Percentiles rank a stretch among this genome's conserved stretches.
phyloP scores from a whole-genome alignment of 2,329 filamentous ascomycete genomes.

The Macroventuria anomochaeta region DNA sequence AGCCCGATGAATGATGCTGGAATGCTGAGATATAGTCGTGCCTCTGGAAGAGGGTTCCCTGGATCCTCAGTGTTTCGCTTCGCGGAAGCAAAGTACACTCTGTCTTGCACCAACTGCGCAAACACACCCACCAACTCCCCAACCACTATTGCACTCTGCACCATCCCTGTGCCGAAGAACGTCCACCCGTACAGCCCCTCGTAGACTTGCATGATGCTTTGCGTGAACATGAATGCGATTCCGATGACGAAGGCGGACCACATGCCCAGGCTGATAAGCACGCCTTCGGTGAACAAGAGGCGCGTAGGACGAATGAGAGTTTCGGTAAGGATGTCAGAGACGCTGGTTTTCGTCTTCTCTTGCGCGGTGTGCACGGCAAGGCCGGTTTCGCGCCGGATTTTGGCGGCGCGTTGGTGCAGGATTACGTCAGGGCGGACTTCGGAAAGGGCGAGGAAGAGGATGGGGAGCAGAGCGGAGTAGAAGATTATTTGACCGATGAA shows the following conservation, averaged over 20 bases:
- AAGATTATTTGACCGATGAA: conserved; percentile 55
- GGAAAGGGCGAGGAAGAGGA: conserved; percentile 52
- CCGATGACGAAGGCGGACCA: conserved; percentile 58
- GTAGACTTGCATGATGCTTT: conserved; percentile 56
- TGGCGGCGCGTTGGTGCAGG: conserved; percentile 47
- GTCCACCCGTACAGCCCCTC: conserved; percentile 49
- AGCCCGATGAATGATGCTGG: conserved; percentile 55
- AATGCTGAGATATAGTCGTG: conserved; percentile 54
- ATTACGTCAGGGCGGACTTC: conserved; percentile 59
- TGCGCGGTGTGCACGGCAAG: conserved; percentile 39
- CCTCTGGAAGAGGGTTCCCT: conserved; percentile 54
- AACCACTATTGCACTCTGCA: conserved; percentile 55
- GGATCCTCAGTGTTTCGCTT: conserved; percentile 48
- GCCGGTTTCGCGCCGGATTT: conserved; percentile 39
- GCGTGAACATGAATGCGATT: conserved; percentile 59
- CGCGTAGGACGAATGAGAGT: conserved; percentile 48
- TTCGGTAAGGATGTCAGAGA: conserved; percentile 43
- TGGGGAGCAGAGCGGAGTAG: conserved; percentile 52
- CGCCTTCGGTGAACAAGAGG: conserved; percentile 58
- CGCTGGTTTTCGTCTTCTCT: conserved; percentile 43
- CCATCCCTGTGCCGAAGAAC: conserved; percentile 53
- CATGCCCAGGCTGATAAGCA: conserved; percentile 56
- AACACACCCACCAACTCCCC: conserved; percentile 55
- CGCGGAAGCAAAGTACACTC: conserved; percentile 53
- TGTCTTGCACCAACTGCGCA: conserved; percentile 45